A percentile compares a stretch with the other conserved stretches of the same genome.
These are phyloP conservation scores for Penicillium antarcticum DNA, from an alignment of 495 filamentous ascomycete species.

Conservation along the genomic window DNA sequence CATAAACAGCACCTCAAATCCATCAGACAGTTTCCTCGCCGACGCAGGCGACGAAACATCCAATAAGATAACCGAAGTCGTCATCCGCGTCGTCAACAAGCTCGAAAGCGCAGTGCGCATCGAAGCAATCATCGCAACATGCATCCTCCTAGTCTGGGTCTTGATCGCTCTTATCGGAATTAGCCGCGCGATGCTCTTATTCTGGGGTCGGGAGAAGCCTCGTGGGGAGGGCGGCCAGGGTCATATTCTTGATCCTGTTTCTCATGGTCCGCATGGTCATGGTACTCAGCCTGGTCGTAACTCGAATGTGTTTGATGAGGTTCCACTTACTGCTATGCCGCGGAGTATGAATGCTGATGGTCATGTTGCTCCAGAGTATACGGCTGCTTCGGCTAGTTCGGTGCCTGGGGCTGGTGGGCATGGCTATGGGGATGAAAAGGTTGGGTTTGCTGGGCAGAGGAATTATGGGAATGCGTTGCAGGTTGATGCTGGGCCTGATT, in stretches of 20 bases:
- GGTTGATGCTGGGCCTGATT: conserved; percentile 17
- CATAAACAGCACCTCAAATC: conserved; percentile 43
- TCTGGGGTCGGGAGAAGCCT: conserved; percentile 35
- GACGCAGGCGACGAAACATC: conserved; percentile 63
- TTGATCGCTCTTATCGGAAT: conserved; percentile 72
- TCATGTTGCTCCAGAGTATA: conserved; percentile 28
- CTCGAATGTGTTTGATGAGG: conserved; percentile 26
- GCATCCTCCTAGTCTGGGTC: conserved; percentile 70
- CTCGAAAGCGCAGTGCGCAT: conserved; percentile 62
- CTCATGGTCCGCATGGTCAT: not conserved
- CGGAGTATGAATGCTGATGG: conserved; percentile 7
- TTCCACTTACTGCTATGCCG: conserved; percentile 31
- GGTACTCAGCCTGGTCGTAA: conserved; percentile 5
- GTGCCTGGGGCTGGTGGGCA: conserved; percentile 4
- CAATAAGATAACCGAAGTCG: conserved; percentile 76
- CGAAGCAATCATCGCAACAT: conserved; percentile 73
- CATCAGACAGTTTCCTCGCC: conserved; percentile 69
- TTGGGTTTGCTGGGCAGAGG: conserved; percentile 45
- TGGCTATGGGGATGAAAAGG: conserved; percentile 37
- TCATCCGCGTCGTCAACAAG: conserved; percentile 60
- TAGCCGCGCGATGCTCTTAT: conserved; percentile 56
- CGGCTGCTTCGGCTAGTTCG: conserved; percentile 8
- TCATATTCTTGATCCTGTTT: conserved; percentile 22
- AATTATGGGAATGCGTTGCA: conserved; percentile 22
- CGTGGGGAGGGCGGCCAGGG: conserved; percentile 46